Percentiles rank a stretch among this genome's conserved stretches.
Conservation (phyloP, 1,284 basidiomycete species). For the Athelia sp. region DNA sequence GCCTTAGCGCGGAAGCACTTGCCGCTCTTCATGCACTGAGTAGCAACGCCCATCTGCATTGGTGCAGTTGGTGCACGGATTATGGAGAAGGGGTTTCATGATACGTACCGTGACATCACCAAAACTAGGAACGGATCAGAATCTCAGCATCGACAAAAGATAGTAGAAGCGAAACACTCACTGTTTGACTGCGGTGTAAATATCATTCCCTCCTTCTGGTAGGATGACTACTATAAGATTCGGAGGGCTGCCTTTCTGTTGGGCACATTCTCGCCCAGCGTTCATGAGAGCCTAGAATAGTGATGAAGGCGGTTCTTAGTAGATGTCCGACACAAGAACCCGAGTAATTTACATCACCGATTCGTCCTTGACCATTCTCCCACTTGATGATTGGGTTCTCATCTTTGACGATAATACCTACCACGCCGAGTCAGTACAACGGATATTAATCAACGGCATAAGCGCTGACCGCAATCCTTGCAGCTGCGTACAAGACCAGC, state of each 20-base stretch:
- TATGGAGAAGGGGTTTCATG: background rate
- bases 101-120: slow-evolving; percentile 57
- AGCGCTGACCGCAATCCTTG: slow-evolving; percentile 48
- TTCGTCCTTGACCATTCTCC: slow-evolving; percentile 48
- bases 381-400: slow-evolving; percentile 39
- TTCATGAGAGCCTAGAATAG: slow-evolving; percentile 38
- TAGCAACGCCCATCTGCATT: slow-evolving; percentile 58
- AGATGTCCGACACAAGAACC: background rate
- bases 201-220: slow-evolving; percentile 69
- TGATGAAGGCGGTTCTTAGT: background rate
- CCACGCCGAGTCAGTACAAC: background rate
- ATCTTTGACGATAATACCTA: slow-evolving; percentile 48
- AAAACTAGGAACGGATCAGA: slow-evolving; percentile 39
- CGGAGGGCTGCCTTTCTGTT: slow-evolving; percentile 37
- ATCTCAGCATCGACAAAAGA: slow-evolving; percentile 4
- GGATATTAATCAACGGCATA: slow-evolving; percentile 1
- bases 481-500: slow-evolving; percentile 41
- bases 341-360: slow-evolving; percentile 35
- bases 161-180: slow-evolving; percentile 37
- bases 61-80: background rate
- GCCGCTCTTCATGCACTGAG: slow-evolving; percentile 63
- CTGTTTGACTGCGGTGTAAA: slow-evolving; percentile 75
- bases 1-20: slow-evolving; percentile 61
- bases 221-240: slow-evolving; percentile 61
- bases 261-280: slow-evolving; percentile 38